Evolutionary conservation across 1,284 basidiomycete species (phyloP).

Genomic region (Salmacisia buchloeana): DNA sequence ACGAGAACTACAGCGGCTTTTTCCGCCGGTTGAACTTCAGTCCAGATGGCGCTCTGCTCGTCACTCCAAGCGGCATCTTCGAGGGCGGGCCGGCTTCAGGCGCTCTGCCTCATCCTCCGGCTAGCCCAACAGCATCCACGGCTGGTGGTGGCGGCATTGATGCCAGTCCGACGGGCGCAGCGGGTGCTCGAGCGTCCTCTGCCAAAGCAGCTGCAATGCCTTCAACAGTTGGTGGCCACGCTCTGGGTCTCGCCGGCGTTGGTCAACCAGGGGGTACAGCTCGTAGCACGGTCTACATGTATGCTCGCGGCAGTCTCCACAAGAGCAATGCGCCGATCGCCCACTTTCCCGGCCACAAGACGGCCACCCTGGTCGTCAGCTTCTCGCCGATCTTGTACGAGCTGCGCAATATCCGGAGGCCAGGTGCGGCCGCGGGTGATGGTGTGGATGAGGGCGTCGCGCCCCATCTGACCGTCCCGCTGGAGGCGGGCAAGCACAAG

Average conservation of each 20-base stretch:
- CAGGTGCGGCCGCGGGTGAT: background rate
- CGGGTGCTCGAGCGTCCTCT: background rate
- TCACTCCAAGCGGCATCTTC: constrained; percentile 93
- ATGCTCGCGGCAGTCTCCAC: constrained; percentile 80
- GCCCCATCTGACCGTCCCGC: constrained; percentile 56
- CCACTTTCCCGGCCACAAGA: constrained; percentile 91
- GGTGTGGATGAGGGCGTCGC: constrained; percentile 20
- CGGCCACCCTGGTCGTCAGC: constrained; percentile 82
- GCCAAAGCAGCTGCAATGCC: background rate
- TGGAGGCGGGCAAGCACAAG: constrained; percentile 65
- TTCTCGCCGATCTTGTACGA: constrained; percentile 93
- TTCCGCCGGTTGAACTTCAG: constrained; percentile 90
- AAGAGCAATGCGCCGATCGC: constrained; percentile 72
- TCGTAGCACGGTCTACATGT: constrained; percentile 77
- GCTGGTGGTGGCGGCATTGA: background rate
- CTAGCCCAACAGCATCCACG: constrained; percentile 41
- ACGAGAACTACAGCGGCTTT: constrained; percentile 92
- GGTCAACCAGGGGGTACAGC: constrained; percentile 45
- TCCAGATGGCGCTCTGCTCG: constrained; percentile 82
- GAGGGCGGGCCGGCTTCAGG: constrained; percentile 22
- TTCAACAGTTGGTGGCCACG: background rate
- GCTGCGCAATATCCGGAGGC: constrained; percentile 56
- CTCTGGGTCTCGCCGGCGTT: constrained; percentile 23
- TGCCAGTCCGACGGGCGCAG: background rate
- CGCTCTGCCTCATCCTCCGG: background rate